These are phyloP conservation scores for Waitea zeae DNA, from an alignment of 1,284 basidiomycete genomes.

Conservation along the genomic window DNA sequence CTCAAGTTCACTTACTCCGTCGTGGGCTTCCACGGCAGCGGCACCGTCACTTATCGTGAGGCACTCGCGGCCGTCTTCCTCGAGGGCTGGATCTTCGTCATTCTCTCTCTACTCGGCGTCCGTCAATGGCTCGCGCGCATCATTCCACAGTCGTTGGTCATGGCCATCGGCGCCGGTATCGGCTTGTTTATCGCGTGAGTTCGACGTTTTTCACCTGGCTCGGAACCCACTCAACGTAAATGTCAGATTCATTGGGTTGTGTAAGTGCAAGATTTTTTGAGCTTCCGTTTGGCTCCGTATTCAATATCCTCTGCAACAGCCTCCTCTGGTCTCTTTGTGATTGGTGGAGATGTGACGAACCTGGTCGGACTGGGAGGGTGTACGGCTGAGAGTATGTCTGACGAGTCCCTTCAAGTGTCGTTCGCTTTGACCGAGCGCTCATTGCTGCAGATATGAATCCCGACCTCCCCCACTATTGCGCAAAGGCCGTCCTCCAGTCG, in stretches of 20 bases:
- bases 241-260: slow-evolving; percentile 44
- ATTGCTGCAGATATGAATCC: slow-evolving; percentile 15
- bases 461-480: slow-evolving; percentile 42
- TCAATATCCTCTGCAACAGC: slow-evolving; percentile 17
- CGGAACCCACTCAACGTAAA: too few relatives aligned
- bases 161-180: slow-evolving; percentile 77
- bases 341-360: slow-evolving; percentile 60
- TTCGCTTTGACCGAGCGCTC: slow-evolving; percentile 1
- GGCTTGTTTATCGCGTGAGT: slow-evolving; percentile 66
- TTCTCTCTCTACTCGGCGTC: slow-evolving; percentile 69
- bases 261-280: slow-evolving; percentile 17
- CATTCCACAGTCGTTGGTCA: slow-evolving; percentile 75
- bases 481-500: slow-evolving; percentile 46
- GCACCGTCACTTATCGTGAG: slow-evolving; percentile 62
- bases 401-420: neutral
- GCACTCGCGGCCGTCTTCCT: slow-evolving; percentile 81
- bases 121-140: slow-evolving; percentile 84
- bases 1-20: slow-evolving; percentile 73
- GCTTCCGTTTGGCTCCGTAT: slow-evolving; percentile 5
- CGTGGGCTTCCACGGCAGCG: slow-evolving; percentile 69
- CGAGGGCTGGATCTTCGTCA: slow-evolving; percentile 78
- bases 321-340: slow-evolving; percentile 52
- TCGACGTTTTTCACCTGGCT: too few relatives aligned
- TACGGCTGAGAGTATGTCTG: slow-evolving; percentile 23
- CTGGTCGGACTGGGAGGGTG: slow-evolving; percentile 77